phyloP scores from a whole-genome alignment of 2,329 filamentous ascomycete species.

The Phyllosticta paracitricarpa region DNA sequence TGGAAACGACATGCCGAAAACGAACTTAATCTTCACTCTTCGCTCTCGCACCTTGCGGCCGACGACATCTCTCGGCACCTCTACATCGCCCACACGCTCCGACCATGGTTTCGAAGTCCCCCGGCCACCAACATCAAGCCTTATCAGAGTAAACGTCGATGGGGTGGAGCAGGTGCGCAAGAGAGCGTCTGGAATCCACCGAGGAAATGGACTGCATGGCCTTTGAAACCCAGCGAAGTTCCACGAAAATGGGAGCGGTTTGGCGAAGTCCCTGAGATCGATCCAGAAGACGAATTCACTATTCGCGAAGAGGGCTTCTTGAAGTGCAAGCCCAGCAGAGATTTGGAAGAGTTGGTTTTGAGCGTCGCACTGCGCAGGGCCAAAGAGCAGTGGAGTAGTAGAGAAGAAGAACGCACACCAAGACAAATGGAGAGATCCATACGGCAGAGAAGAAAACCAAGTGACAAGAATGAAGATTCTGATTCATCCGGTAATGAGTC shows the following conservation, averaged over 20 bases:
- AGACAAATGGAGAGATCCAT: not conserved
- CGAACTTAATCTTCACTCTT: constrained; percentile 53
- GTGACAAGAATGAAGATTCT: constrained; percentile 12
- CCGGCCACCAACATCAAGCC: constrained; percentile 13
- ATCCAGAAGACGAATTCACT: constrained; percentile 44
- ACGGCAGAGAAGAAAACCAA: not conserved
- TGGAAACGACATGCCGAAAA: constrained; percentile 55
- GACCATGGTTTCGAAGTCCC: constrained; percentile 32
- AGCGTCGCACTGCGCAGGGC: constrained; percentile 57
- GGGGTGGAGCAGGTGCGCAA: constrained; percentile 26
- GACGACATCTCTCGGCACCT: constrained; percentile 65
- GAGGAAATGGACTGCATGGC: constrained; percentile 77
- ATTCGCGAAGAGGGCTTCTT: constrained; percentile 31
- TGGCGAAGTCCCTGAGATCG: constrained; percentile 21
- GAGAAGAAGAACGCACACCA: constrained; percentile 16
- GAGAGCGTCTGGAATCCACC: constrained; percentile 33
- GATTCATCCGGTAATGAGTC: not conserved
- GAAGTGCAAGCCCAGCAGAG: constrained; percentile 43
- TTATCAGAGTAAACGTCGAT: constrained; percentile 33
- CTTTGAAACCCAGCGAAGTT: constrained; percentile 52
- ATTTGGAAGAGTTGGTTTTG: constrained; percentile 60
- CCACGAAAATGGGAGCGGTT: constrained; percentile 47
- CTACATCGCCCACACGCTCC: constrained; percentile 66
- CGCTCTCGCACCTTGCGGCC: constrained; percentile 53
- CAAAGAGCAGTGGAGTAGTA: constrained; percentile 48